These are phyloP conservation scores for Dactylellina cionopaga DNA, from an alignment of 2,329 filamentous ascomycete species.

Conservation along the genomic window DNA sequence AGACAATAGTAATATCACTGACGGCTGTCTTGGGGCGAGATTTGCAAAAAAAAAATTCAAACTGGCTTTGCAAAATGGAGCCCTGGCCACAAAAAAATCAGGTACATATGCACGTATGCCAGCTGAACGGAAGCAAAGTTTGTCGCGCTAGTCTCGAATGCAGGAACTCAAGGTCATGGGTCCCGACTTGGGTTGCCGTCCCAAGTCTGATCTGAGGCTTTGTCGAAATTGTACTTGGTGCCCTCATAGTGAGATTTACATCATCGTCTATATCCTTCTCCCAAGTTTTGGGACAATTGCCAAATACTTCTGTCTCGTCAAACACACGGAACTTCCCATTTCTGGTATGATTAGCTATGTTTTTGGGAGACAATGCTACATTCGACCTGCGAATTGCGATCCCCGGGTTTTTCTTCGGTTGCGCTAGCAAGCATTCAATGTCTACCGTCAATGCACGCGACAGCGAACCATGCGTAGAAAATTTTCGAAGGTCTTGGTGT, in stretches of 20 bases:
- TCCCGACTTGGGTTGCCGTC: too few relatives aligned
- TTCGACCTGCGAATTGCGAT: conserved; percentile 36
- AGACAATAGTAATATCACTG: too few relatives aligned
- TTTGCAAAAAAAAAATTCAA: too few relatives aligned
- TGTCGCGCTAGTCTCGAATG: background rate
- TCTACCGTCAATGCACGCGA: conserved; percentile 22
- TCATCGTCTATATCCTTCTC: conserved; percentile 5
- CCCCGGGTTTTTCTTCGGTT: conserved; percentile 19
- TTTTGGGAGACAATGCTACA: conserved; percentile 19
- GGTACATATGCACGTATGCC: too few relatives aligned
- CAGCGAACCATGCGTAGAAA: conserved; percentile 20
- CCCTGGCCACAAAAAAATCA: too few relatives aligned
- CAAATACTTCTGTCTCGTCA: conserved; percentile 12
- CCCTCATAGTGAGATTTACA: conserved; percentile 20
- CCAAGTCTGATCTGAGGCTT: conserved; percentile 1
- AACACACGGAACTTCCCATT: conserved; percentile 14
- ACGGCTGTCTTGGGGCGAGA: too few relatives aligned
- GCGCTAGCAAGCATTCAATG: conserved; percentile 6
- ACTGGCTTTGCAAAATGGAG: too few relatives aligned
- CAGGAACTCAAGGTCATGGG: conserved; percentile 7
- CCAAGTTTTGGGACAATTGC: background rate
- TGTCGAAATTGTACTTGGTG: background rate
- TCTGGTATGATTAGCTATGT: conserved; percentile 9
- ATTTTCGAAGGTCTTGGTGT: conserved; percentile 12
- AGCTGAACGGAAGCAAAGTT: background rate